Evolutionary conservation across 2,329 filamentous ascomycete genomes (phyloP), one percentile per base, ranked within the genome.

Genomic region (Didymella sp.): DNA sequence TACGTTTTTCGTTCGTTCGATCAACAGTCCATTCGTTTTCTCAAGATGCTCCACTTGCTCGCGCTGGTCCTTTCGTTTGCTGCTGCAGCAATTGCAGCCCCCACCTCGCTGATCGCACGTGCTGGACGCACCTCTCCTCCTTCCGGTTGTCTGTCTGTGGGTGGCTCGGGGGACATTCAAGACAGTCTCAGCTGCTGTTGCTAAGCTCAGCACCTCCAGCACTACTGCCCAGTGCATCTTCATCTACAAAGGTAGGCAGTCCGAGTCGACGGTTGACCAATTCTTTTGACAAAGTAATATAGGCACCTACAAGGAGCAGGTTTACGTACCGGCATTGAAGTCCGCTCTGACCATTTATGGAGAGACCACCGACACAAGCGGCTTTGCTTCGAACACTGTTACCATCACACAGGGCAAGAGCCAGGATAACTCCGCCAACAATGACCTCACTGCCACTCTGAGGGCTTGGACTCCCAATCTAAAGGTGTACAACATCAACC

Each of bases 401-500:
- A 88, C 80, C 59, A 81, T 84, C 64, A 82, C 79, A 15, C 77
- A 79, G 30, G 74, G 71, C 38, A 74, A 77, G 51, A 78, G 77
- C 58, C 82, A 84, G 46, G 78, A 80, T 17, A 73, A 80, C 52
- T 77, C 77, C 0, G 61, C 79, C 37, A 81, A 46, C 55, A 84
- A 89, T 60, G 86, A 88, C 60, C 69, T 73, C 56, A 87, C 81
- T 4, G 80, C 74, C 4, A 84, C 82, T 1, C 70, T 83, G n/a
- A 77, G 81, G 12, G 80, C 78, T 8, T 74, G 71, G 63, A 79
- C 82, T 0, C 67, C 73, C 5, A 80, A 84, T 63, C 80, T 88
- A 56, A 83, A 82, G 62, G 74, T 88, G 17, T 89, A 89, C 77
- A 89, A 89, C 61, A 78, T 89, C 69, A 85, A 87, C 68, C 75